Conservation (phyloP, 2,329 filamentous ascomycete genomes). For the Verticillium dahliae region DNA sequence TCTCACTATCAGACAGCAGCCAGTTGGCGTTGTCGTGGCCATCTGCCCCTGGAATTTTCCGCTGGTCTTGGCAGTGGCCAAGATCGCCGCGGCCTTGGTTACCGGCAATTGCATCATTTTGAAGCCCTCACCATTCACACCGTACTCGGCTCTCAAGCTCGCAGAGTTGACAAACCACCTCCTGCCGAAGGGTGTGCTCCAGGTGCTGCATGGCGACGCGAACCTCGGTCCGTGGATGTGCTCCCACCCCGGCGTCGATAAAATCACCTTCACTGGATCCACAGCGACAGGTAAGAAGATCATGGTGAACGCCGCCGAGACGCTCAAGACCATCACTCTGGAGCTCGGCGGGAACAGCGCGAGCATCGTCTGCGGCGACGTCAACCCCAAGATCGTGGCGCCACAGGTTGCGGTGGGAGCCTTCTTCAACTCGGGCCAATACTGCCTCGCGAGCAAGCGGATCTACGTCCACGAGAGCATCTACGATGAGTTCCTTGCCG, state of each 20-base stretch:
- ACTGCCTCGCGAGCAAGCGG: conserved; percentile 36
- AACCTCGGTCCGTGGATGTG: conserved; percentile 53
- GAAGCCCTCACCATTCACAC: conserved; percentile 53
- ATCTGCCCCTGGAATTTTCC: conserved; percentile 48
- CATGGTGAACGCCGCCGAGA: conserved; percentile 47
- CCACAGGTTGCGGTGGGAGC: conserved; percentile 38
- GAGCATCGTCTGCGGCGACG: conserved; percentile 51
- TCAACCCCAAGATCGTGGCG: conserved; percentile 36
- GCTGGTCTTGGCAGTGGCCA: conserved; percentile 35
- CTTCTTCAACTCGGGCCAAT: conserved; percentile 48
- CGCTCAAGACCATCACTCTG: conserved; percentile 54
- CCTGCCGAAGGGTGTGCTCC: conserved; percentile 58
- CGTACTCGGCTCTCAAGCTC: conserved; percentile 51
- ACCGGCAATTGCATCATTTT: conserved; percentile 50
- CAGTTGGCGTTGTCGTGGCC: conserved; percentile 31
- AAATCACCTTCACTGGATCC: conserved; percentile 59
- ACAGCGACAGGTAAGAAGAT: conserved; percentile 55
- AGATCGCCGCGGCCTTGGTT: conserved; percentile 49
- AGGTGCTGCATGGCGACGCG: conserved; percentile 54
- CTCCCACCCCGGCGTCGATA: conserved; percentile 51
- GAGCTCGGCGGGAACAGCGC: conserved; percentile 59
- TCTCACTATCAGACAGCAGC: not conserved
- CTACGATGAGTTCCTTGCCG: conserved; percentile 44
- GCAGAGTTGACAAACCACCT: conserved; percentile 49
- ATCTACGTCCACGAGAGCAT: conserved; percentile 55